These are phyloP conservation scores for Lactarius hatsudake DNA, from an alignment of 768 basidiomycete genomes.

Conservation along the genomic window DNA sequence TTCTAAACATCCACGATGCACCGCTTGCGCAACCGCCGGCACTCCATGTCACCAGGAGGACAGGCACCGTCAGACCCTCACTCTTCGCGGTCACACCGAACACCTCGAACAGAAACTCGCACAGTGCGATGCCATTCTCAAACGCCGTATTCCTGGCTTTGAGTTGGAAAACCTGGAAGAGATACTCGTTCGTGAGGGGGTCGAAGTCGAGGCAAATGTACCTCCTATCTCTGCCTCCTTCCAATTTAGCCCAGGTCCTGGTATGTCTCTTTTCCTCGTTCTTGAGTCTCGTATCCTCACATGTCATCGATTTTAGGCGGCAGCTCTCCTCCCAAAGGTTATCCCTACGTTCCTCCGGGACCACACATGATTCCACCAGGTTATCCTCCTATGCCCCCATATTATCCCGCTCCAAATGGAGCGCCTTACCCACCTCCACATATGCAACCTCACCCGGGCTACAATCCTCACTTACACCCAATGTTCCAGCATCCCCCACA, in stretches of 20 bases:
- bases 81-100: constrained; percentile 80
- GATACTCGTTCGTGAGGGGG: constrained; percentile 60
- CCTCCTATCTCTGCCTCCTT: constrained; percentile 30
- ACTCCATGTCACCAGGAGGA: constrained; percentile 85
- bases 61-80: constrained; percentile 82
- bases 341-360: constrained; percentile 37
- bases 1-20: constrained; percentile 85
- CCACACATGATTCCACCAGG: constrained; percentile 44
- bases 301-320: constrained; percentile 26
- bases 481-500: constrained; percentile 52
- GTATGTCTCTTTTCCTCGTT: constrained; percentile 27
- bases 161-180: constrained; percentile 64
- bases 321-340: constrained; percentile 35
- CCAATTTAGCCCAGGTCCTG: constrained; percentile 32
- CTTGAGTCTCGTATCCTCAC: constrained; percentile 27
- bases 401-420: constrained; percentile 39
- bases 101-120: constrained; percentile 76
- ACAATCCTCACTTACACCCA: constrained; percentile 59
- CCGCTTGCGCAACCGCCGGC: constrained; percentile 78
- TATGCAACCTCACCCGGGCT: constrained; percentile 42
- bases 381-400: constrained; percentile 47
- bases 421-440: constrained; percentile 42
- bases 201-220: constrained; percentile 43
- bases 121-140: constrained; percentile 77
- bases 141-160: constrained; percentile 68